Evolutionary conservation across 2,329 filamentous ascomycete genomes (phyloP).

Genomic region (Lasiodiplodia sp.): DNA sequence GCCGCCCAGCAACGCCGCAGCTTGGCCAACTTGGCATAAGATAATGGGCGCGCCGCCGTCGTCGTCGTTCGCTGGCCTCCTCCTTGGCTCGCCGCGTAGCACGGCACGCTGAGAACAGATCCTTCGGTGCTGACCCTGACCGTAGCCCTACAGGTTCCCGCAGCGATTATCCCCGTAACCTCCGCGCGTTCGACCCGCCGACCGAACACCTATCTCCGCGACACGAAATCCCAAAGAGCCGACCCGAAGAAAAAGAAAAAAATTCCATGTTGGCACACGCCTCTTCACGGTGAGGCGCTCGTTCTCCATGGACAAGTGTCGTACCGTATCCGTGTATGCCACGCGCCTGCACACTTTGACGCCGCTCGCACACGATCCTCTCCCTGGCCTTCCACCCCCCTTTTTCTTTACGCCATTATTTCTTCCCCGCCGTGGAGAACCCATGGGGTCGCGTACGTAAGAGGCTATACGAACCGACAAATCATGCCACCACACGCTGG

Average conservation of each 20-base stretch:
- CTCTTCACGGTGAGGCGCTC: background rate
- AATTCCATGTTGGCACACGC: background rate
- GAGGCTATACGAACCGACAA: background rate
- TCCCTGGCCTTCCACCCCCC: background rate
- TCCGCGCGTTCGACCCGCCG: background rate
- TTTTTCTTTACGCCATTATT: background rate
- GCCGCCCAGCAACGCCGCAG: constrained; percentile 4
- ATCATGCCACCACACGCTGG: constrained; percentile 3
- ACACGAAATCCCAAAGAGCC: background rate
- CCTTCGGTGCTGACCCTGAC: constrained; percentile 2
- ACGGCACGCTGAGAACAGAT: background rate
- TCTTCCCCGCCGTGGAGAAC: constrained; percentile 12
- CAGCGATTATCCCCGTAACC: constrained; percentile 5
- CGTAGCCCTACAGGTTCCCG: background rate
- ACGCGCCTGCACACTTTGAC: no score
- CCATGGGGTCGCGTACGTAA: constrained; percentile 9
- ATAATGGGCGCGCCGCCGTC: constrained; percentile 1
- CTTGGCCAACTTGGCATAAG: constrained; percentile 21
- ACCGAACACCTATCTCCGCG: constrained; percentile 9
- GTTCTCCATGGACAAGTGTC: background rate
- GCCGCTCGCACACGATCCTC: background rate
- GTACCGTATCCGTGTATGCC: no score
- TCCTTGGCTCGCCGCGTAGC: background rate
- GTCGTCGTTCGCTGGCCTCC: background rate
- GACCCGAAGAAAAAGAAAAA: background rate